phyloP scores from a whole-genome alignment of 2,329 filamentous ascomycete species.

The Chaetomiaceae sp. region DNA sequence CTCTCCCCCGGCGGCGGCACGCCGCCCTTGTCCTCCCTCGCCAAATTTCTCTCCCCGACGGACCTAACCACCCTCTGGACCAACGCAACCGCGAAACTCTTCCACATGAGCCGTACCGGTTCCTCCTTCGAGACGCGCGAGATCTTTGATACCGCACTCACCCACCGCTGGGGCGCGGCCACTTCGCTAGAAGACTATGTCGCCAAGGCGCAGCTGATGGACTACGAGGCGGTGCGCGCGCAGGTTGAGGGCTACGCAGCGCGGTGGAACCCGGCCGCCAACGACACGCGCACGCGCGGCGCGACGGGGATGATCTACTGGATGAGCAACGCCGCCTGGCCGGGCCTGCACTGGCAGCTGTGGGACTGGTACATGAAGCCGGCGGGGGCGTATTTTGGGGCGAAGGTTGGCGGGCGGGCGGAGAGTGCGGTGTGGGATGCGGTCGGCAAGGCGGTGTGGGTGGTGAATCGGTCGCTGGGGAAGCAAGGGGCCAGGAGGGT shows the following conservation, averaged over 20 bases:
- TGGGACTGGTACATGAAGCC: conserved; percentile 58
- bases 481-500: conserved; percentile 36
- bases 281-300: too few relatives aligned
- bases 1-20: conserved; percentile 57
- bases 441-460: conserved; percentile 36
- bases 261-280: conserved; percentile 40
- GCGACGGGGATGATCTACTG: conserved; percentile 59
- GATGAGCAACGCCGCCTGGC: conserved; percentile 63
- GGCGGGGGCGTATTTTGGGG: conserved; percentile 53
- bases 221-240: conserved; percentile 57
- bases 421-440: conserved; percentile 55
- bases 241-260: conserved; percentile 52
- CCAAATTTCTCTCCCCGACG: conserved; percentile 43
- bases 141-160: conserved; percentile 54
- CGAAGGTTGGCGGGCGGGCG: conserved; percentile 42
- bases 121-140: conserved; percentile 50
- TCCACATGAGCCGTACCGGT: conserved; percentile 53
- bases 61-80: conserved; percentile 54
- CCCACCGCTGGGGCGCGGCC: conserved; percentile 46
- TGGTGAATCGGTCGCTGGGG: conserved; percentile 49
- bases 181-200: conserved; percentile 51
- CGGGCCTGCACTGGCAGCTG: conserved; percentile 58
- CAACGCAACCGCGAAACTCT: conserved; percentile 44
- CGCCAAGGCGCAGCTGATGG: conserved; percentile 53
- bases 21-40: conserved; percentile 48